A percentile compares a stretch with the other conserved stretches of the same genome.
These are phyloP conservation scores for Coix lacrymajobi DNA, from an alignment of 176 grass and related monocot species.

Conservation along the genomic window DNA sequence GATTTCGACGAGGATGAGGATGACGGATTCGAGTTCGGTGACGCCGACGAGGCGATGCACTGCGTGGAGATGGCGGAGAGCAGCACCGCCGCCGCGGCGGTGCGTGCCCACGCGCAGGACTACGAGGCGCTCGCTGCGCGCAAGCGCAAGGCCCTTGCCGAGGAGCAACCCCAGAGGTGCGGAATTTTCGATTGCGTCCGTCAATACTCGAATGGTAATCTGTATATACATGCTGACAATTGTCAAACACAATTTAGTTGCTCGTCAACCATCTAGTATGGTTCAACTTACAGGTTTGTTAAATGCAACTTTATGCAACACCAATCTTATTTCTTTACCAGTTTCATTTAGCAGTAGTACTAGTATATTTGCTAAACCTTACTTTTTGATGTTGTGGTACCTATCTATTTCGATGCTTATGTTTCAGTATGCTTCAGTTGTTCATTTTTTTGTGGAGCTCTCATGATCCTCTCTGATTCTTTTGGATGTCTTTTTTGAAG, in stretches of 20 bases:
- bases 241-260: background rate
- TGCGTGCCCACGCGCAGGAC: slow-evolving; percentile 23
- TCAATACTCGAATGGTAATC: background rate
- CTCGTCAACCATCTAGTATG: background rate
- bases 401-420: background rate
- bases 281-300: background rate
- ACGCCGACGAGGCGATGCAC: slow-evolving; percentile 35
- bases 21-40: slow-evolving; percentile 36
- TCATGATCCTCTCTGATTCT: no score
- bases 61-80: slow-evolving; percentile 35
- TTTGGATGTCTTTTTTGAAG: background rate
- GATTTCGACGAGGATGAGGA: slow-evolving; percentile 19
- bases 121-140: slow-evolving; percentile 54
- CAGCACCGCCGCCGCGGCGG: background rate
- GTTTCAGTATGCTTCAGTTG: background rate
- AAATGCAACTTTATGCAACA: background rate
- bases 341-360: background rate
- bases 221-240: background rate
- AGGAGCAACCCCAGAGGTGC: slow-evolving; percentile 41
- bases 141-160: slow-evolving; percentile 65
- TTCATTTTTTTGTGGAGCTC: no score
- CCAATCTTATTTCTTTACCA: background rate
- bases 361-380: background rate
- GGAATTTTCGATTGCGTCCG: no score
- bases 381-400: background rate